These are phyloP conservation scores for Auricularia cornea DNA, from an alignment of 768 basidiomycete genomes.

Conservation along the genomic window DNA sequence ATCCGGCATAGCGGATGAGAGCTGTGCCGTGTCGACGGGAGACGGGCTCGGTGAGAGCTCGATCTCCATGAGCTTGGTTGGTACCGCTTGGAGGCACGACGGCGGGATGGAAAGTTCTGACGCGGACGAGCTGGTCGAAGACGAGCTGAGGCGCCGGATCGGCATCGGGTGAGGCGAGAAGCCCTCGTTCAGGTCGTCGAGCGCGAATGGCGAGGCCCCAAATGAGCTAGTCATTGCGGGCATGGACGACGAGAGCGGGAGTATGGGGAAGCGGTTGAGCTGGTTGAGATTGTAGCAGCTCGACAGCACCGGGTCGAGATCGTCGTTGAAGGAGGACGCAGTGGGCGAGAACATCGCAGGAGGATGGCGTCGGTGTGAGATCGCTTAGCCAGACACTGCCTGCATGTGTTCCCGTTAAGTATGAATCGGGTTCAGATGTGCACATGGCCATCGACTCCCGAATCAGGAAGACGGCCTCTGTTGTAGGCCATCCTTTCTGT, in stretches of 20 bases:
- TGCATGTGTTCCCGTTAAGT: background rate
- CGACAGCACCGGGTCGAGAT: background rate
- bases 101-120: background rate
- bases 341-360: background rate
- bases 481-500: background rate
- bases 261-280: background rate
- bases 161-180: background rate
- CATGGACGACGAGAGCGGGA: background rate
- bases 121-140: background rate
- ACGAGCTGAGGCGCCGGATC: background rate
- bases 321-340: background rate
- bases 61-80: background rate
- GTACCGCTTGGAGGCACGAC: background rate
- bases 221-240: background rate
- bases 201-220: background rate
- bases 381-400: background rate
- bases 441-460: background rate
- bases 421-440: background rate
- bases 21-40: background rate
- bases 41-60: background rate
- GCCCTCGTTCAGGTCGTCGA: background rate
- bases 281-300: background rate
- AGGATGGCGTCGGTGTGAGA: background rate
- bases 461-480: background rate
- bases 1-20: background rate